Conservation (phyloP, 768 basidiomycete species). For the Amanita pseudoporphyria region DNA sequence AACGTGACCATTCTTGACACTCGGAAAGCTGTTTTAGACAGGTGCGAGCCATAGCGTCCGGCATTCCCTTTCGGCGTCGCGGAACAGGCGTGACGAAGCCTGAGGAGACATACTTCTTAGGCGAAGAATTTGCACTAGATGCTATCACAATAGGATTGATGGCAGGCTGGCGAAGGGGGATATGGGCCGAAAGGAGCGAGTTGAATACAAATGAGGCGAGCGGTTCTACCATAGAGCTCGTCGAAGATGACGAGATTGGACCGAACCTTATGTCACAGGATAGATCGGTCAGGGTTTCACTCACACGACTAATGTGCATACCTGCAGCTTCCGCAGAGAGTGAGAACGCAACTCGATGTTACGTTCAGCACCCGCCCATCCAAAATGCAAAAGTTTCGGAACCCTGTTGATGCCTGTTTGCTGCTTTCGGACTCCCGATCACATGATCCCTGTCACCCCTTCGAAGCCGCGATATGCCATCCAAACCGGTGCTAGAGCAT, state of each 20-base stretch:
- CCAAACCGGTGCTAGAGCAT: conserved; percentile 30
- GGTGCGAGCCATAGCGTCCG: conserved; percentile 25
- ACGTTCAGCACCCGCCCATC: not conserved
- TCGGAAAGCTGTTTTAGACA: conserved; percentile 23
- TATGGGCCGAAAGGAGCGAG: conserved; percentile 31
- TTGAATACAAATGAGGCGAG: conserved; percentile 44
- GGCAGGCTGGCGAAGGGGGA: conserved; percentile 18
- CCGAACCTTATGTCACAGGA: not conserved
- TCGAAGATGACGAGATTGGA: conserved; percentile 2
- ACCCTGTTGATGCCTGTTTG: conserved; percentile 6
- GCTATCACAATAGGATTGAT: not conserved
- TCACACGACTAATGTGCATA: not conserved
- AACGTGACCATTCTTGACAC: conserved; percentile 39
- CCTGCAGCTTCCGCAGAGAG: not conserved
- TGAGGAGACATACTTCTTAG: conserved; percentile 14
- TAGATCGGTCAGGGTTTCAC: not conserved
- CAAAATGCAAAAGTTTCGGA: not conserved
- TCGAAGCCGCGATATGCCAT: no score
- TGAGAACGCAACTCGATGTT: not conserved
- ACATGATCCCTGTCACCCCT: not conserved
- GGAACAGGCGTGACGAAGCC: conserved; percentile 50
- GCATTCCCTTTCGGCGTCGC: conserved; percentile 44
- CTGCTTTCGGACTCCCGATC: not conserved
- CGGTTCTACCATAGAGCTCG: conserved; percentile 49
- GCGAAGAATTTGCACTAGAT: conserved; percentile 6